Evolutionary conservation across 306 rosid genomes (phyloP).

Genomic region (Benincasa hispida): DNA sequence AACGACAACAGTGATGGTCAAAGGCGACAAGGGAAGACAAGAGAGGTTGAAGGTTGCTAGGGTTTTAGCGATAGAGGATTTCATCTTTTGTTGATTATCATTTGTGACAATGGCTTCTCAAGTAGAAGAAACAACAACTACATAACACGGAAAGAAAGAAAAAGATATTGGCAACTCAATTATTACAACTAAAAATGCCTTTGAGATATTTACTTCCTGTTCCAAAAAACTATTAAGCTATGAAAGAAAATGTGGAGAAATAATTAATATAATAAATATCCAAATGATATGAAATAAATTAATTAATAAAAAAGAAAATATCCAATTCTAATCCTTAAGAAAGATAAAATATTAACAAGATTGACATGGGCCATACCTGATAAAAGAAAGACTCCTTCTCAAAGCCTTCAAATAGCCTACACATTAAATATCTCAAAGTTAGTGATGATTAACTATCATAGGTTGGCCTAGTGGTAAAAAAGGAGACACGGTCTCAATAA

Average conservation of each 20-base stretch:
- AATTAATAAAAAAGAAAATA: background rate
- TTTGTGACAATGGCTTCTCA: background rate
- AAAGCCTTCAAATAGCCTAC: slow-evolving; percentile 57
- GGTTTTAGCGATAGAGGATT: too few species aligned
- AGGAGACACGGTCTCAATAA: too few species aligned
- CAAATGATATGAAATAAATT: too few species aligned
- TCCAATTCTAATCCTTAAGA: background rate
- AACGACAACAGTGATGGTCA: too few species aligned
- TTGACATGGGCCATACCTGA: slow-evolving; percentile 36
- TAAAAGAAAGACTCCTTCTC: slow-evolving; percentile 73
- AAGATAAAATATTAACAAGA: background rate
- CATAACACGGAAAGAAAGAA: too few species aligned
- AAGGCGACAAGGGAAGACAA: too few species aligned
- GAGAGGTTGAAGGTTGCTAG: too few species aligned
- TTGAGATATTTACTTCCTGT: background rate
- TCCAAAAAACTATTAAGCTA: background rate
- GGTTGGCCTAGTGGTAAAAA: too few species aligned
- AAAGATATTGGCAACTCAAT: too few species aligned
- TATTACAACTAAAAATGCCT: background rate
- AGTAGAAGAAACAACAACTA: too few species aligned
- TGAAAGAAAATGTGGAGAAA: background rate
- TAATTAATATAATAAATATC: background rate
- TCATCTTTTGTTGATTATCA: too few species aligned
- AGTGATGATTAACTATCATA: too few species aligned
- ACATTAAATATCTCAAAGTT: background rate